Evolutionary conservation across 768 basidiomycete genomes (phyloP), one percentile per base, ranked within the genome.

Genomic region (Lactarius deliciosus): DNA sequence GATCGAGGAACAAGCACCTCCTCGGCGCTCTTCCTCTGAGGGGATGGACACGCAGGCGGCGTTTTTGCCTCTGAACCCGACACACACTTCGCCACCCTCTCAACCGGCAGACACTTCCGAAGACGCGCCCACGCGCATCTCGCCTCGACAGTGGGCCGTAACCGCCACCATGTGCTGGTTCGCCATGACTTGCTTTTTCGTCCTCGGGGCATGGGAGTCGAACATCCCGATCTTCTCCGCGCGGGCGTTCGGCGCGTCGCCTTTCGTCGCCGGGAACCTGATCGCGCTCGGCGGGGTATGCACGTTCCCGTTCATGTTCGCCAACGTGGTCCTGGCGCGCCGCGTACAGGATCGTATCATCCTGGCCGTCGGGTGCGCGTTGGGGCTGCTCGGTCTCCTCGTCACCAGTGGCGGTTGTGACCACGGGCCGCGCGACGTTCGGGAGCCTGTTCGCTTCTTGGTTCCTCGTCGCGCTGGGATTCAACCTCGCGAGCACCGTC

Each of bases 401-500:
- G 74, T 84, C 63, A 81, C 85, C 72, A n/a, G 73, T 86, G 28
- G 76, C 74, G 15, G 76, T 88, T 38, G 75, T 87, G 10, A 66
- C 70, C 30, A 73, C 80, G 28, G 70, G 74, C 28, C 78, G 72
- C 28, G 74, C 86, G 22, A 78, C 75, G 30, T 86, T 84, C 65
- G 81, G 78, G 7, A 80, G 79, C 18, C 70, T 88, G 6, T 81
- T 81, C 66, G 72, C 74, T 7, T 77, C 75, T 65, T 82, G 86
- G 86, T 82, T 82, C 77, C 78, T 83, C 47, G 78, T 89, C 28
- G 88, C 89, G 30, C 79, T 89, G 5, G 89, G 89, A 1, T 90
- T 90, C 79, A 90, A 90, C 74, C 77, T 90, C 13, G 83, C 86
- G n/a, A 87, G 82, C 69, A 89, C 87, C 2, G 84, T 86, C 64